Percentiles rank a stretch among this genome's conserved stretches.
These are phyloP conservation scores for Ganoderma lingzhi DNA, from an alignment of 1,284 basidiomycete species.

Conservation along the genomic window DNA sequence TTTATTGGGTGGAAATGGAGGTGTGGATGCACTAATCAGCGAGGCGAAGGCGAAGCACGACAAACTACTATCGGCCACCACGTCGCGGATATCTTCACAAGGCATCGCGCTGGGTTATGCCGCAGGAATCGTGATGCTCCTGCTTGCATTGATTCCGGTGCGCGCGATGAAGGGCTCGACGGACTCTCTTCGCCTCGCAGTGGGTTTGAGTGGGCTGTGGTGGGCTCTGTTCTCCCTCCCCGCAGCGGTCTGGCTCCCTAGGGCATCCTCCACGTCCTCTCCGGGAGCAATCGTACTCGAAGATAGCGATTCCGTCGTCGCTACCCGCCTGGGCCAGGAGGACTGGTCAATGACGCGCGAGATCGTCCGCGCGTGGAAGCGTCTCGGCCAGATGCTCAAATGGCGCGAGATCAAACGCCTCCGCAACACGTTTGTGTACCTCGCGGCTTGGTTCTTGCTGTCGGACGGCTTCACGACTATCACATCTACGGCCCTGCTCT, in stretches of 20 bases:
- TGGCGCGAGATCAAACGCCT: slow-evolving; percentile 75
- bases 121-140: slow-evolving; percentile 75
- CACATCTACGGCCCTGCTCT: slow-evolving; percentile 84
- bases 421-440: slow-evolving; percentile 86
- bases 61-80: slow-evolving; percentile 69
- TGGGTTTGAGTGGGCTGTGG: slow-evolving; percentile 84
- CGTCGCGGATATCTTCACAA: slow-evolving; percentile 80
- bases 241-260: slow-evolving; percentile 76
- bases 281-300: slow-evolving; percentile 28
- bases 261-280: slow-evolving; percentile 30
- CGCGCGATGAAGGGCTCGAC: slow-evolving; percentile 73
- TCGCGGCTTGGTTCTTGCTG: slow-evolving; percentile 91
- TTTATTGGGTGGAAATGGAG: slow-evolving; percentile 29
- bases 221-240: slow-evolving; percentile 86
- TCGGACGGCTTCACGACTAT: slow-evolving; percentile 90
- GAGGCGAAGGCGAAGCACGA: slow-evolving; percentile 36
- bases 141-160: slow-evolving; percentile 80
- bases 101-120: slow-evolving; percentile 88
- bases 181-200: slow-evolving; percentile 76
- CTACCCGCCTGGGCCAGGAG: slow-evolving; percentile 29
- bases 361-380: slow-evolving; percentile 70
- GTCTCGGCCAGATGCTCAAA: slow-evolving; percentile 73
- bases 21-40: slow-evolving; percentile 29
- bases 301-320: slow-evolving; percentile 20
- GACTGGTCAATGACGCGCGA: slow-evolving; percentile 59